These are phyloP conservation scores for Starmerella ratchasimensis DNA, from an alignment of 805 yeast genomes.

Conservation along the genomic window DNA sequence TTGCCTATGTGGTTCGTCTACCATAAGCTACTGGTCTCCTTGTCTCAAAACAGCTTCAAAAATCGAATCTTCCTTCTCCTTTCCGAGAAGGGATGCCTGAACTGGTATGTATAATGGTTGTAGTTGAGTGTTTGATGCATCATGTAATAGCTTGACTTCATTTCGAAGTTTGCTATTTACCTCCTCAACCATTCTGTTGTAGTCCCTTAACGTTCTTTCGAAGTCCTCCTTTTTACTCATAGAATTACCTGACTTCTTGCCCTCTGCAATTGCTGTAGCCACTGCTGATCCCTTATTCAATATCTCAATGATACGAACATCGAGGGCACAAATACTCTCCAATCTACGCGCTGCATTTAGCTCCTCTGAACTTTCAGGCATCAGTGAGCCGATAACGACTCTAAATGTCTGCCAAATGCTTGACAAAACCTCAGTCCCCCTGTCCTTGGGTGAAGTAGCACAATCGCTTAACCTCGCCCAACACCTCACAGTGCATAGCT, in stretches of 20 bases:
- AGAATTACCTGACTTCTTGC: slow-evolving; percentile 18
- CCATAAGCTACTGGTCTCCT: slow-evolving; percentile 16
- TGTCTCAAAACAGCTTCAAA: slow-evolving; percentile 15
- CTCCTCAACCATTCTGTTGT: slow-evolving; percentile 42
- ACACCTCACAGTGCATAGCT: background rate
- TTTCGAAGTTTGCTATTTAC: slow-evolving; percentile 48
- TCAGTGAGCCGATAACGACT: background rate
- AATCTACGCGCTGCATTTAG: slow-evolving; percentile 21
- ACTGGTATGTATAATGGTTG: slow-evolving; percentile 57
- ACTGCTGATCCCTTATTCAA: slow-evolving; percentile 22
- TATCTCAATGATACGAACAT: slow-evolving; percentile 17
- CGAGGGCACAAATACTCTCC: slow-evolving; percentile 22
- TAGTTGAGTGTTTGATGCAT: slow-evolving; percentile 34
- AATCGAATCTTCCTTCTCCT: slow-evolving; percentile 37
- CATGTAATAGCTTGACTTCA: slow-evolving; percentile 52
- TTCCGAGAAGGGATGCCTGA: slow-evolving; percentile 56
- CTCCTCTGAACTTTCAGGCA: no score
- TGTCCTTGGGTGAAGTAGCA: background rate
- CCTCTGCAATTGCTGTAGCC: slow-evolving; percentile 21
- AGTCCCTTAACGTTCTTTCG: slow-evolving; percentile 32
- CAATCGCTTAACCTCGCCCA: background rate
- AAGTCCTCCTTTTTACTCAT: slow-evolving; percentile 30
- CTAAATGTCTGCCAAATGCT: background rate
- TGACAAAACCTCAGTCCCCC: background rate
- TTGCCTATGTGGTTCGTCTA: no score